Evolutionary conservation across 257 asterid genomes (phyloP).

Genomic region (Paraleonurus japonicus): DNA sequence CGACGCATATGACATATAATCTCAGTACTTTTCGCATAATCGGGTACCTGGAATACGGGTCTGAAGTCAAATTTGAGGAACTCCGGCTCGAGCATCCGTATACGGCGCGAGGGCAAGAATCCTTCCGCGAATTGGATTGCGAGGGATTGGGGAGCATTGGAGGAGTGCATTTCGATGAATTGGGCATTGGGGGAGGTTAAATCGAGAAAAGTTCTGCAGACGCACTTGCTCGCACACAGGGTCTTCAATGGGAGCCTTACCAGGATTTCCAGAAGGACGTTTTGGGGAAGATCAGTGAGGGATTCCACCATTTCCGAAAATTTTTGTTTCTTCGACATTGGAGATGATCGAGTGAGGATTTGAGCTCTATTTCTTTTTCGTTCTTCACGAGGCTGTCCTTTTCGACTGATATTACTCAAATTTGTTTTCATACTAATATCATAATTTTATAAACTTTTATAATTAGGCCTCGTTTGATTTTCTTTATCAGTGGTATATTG

Average conservation of each 20-base stretch:
- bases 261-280: constrained; percentile 21
- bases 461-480: too few species aligned
- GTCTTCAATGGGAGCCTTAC: constrained; percentile 18
- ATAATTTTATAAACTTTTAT: too few species aligned
- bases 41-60: constrained; percentile 15
- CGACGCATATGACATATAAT: too few species aligned
- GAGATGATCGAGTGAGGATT: background rate
- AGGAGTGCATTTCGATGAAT: constrained; percentile 8
- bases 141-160: constrained; percentile 19
- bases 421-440: too few species aligned
- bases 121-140: constrained; percentile 3
- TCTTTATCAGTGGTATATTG: too few species aligned
- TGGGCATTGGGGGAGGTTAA: constrained; percentile 16
- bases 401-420: too few species aligned
- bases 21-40: too few species aligned
- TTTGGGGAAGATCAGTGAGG: background rate
- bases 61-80: background rate
- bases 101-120: background rate
- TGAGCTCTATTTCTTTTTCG: too few species aligned
- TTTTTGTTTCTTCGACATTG: background rate
- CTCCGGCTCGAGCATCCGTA: constrained; percentile 23
- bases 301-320: background rate
- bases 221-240: constrained; percentile 24
- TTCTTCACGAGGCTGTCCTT: background rate
- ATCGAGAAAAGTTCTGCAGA: constrained; percentile 19